Conservation (phyloP, 306 rosid species). For the Cyamopsis tetragonoloba region DNA sequence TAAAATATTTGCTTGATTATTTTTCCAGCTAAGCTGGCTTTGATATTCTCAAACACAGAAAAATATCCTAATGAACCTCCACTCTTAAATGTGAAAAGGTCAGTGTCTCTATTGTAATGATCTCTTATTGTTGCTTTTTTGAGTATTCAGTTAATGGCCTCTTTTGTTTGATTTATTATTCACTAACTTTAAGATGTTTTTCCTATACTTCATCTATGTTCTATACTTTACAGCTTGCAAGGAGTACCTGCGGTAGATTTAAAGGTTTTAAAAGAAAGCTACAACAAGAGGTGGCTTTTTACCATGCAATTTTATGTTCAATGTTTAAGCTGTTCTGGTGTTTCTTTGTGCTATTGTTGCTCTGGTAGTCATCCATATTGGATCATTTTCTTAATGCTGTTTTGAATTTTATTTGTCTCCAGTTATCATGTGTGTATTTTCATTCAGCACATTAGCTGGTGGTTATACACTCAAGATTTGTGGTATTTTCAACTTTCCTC, state of each 20-base stretch:
- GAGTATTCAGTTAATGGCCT: slow-evolving; percentile 7
- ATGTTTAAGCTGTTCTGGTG: slow-evolving; percentile 7
- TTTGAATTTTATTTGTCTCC: background rate
- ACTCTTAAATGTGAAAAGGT: slow-evolving; percentile 85
- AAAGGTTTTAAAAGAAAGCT: slow-evolving; percentile 71
- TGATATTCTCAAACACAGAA: slow-evolving; percentile 86
- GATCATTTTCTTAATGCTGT: slow-evolving; percentile 1
- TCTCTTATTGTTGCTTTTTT: slow-evolving; percentile 4
- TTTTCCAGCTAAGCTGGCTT: slow-evolving; percentile 87
- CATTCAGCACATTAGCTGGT: slow-evolving; percentile 14
- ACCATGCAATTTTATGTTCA: slow-evolving; percentile 12
- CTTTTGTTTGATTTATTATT: slow-evolving; percentile 10
- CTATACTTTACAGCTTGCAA: slow-evolving; percentile 57
- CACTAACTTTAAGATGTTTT: slow-evolving; percentile 16
- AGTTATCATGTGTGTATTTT: slow-evolving; percentile 14
- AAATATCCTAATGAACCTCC: slow-evolving; percentile 99
- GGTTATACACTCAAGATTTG: slow-evolving; percentile 28
- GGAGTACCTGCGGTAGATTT: slow-evolving; percentile 66
- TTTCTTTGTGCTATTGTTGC: slow-evolving; percentile 25
- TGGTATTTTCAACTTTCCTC: too few relatives aligned
- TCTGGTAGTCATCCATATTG: background rate
- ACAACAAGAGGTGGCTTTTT: slow-evolving; percentile 72
- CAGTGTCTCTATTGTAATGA: background rate
- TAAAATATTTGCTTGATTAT: slow-evolving; percentile 21
- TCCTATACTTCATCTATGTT: slow-evolving; percentile 16